These are phyloP conservation scores for Rhodocollybia butyracea DNA, from an alignment of 768 basidiomycete genomes.

Conservation along the genomic window DNA sequence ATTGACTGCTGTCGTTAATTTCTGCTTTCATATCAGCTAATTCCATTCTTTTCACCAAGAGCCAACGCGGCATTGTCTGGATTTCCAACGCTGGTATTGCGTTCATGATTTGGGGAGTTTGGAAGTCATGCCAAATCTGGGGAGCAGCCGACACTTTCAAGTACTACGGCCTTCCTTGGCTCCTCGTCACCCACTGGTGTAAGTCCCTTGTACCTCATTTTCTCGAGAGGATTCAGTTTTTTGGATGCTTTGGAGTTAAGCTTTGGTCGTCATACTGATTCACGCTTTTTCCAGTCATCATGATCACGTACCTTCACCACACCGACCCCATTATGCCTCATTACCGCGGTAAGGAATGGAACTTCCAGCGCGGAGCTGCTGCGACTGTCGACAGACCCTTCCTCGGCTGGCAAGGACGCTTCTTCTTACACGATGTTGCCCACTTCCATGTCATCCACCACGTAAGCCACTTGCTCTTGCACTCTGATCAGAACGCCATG, in stretches of 20 bases:
- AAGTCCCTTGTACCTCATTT: conserved; percentile 17
- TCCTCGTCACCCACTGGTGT: conserved; percentile 56
- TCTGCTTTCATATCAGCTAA: conserved; percentile 34
- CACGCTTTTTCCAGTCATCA: conserved; percentile 30
- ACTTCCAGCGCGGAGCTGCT: conserved; percentile 58
- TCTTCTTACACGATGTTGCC: conserved; percentile 65
- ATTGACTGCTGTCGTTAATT: not conserved
- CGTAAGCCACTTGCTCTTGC: conserved; percentile 24
- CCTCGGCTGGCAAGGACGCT: conserved; percentile 62
- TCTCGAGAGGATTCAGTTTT: not conserved
- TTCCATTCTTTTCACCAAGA: conserved; percentile 52
- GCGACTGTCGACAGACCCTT: conserved; percentile 57
- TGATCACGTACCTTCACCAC: conserved; percentile 57
- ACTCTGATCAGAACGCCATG: not conserved
- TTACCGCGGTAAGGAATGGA: conserved; percentile 57
- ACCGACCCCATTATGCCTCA: conserved; percentile 57
- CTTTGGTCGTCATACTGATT: not conserved
- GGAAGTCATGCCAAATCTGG: conserved; percentile 31
- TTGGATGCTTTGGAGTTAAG: not conserved
- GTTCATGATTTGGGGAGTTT: conserved; percentile 40
- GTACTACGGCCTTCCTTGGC: conserved; percentile 53
- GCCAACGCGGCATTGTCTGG: conserved; percentile 49
- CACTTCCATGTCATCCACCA: conserved; percentile 66
- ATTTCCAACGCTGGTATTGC: conserved; percentile 57
- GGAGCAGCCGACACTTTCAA: conserved; percentile 41